phyloP scores from a whole-genome alignment of 345 rosid species.

The Erodium maritimum region DNA sequence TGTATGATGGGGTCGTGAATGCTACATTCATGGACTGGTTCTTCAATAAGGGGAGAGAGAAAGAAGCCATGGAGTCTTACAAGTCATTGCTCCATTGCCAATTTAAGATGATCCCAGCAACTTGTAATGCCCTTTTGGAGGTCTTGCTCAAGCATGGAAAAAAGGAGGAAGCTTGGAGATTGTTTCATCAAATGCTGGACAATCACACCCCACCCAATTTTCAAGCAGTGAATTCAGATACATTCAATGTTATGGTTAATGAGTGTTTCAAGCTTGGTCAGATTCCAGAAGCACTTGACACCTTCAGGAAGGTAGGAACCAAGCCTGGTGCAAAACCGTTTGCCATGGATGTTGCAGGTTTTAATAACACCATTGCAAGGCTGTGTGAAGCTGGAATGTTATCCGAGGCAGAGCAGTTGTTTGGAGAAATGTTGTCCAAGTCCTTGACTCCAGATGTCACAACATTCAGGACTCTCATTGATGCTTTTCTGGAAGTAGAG shows the following conservation, averaged over 20 bases:
- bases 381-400: slow-evolving; percentile 75
- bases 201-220: slow-evolving; percentile 74
- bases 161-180: slow-evolving; percentile 47
- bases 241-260: slow-evolving; percentile 76
- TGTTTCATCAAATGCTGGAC: slow-evolving; percentile 82
- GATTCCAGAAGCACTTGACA: slow-evolving; percentile 42
- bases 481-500: slow-evolving; percentile 57
- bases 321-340: slow-evolving; percentile 58
- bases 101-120: slow-evolving; percentile 69
- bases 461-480: slow-evolving; percentile 59
- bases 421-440: slow-evolving; percentile 46
- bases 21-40: slow-evolving; percentile 92
- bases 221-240: slow-evolving; percentile 80
- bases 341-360: slow-evolving; percentile 76
- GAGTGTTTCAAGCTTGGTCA: slow-evolving; percentile 74
- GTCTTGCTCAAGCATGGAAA: slow-evolving; percentile 68
- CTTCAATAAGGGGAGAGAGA: slow-evolving; percentile 77
- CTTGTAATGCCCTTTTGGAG: slow-evolving; percentile 73
- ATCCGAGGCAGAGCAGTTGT: slow-evolving; percentile 52
- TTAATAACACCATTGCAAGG: slow-evolving; percentile 54
- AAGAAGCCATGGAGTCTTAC: slow-evolving; percentile 78
- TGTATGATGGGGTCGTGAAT: slow-evolving; percentile 82
- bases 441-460: slow-evolving; percentile 67
- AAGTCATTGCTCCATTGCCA: slow-evolving; percentile 62
- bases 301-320: slow-evolving; percentile 68